A percentile compares a stretch with the other conserved stretches of the same genome.
These are phyloP conservation scores for Penicillium sp. DNA, from an alignment of 2,329 filamentous ascomycete genomes.

Conservation along the genomic window DNA sequence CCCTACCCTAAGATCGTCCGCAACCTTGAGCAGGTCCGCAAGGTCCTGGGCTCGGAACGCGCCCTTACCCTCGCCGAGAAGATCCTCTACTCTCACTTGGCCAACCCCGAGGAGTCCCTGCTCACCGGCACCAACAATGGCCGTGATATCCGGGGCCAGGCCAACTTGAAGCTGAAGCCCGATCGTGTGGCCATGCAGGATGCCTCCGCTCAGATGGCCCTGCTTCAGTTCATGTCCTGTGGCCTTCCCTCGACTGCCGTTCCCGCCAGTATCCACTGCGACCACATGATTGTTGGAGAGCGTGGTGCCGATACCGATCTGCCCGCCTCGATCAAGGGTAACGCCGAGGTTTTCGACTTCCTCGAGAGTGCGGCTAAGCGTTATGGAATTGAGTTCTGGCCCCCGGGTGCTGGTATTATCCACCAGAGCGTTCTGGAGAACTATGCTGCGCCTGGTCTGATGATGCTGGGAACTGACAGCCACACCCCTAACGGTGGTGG, in stretches of 20 bases:
- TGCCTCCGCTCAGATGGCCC: constrained; percentile 96
- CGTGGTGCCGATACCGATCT: constrained; percentile 87
- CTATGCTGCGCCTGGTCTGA: constrained; percentile 92
- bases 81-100: constrained; percentile 94
- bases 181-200: constrained; percentile 99
- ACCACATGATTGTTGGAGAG: constrained; percentile 97
- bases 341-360: constrained; percentile 98
- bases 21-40: constrained; percentile 75
- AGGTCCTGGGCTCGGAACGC: constrained; percentile 67
- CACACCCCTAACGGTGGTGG: constrained; percentile 98
- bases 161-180: constrained; percentile 95
- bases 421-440: constrained; percentile 98
- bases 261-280: constrained; percentile 96
- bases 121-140: constrained; percentile 83
- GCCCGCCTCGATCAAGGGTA: constrained; percentile 80
- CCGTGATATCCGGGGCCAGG: constrained; percentile 78
- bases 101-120: constrained; percentile 86
- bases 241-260: constrained; percentile 87
- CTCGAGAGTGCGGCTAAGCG: constrained; percentile 88
- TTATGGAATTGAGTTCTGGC: constrained; percentile 96
- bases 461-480: constrained; percentile 98
- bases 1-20: constrained; percentile 82
- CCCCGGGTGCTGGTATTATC: constrained; percentile 90
- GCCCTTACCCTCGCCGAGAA: constrained; percentile 91
- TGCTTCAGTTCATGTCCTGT: constrained; percentile 98